Evolutionary conservation across 2,329 filamentous ascomycete species (phyloP).

Genomic region (Lasiodiplodia citricola): DNA sequence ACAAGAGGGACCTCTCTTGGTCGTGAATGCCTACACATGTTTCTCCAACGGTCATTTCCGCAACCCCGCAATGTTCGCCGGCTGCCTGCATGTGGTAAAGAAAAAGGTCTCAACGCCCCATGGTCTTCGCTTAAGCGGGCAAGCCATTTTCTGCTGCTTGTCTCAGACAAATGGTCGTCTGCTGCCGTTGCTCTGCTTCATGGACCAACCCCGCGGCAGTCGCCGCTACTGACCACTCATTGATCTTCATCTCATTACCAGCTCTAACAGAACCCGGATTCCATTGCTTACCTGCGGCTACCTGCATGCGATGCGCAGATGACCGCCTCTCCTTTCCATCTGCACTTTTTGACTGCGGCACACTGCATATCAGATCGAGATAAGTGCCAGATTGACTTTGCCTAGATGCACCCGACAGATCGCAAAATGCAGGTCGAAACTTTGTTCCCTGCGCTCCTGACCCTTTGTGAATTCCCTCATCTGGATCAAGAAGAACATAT

Average conservation of each 20-base stretch:
- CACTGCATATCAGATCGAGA: slow-evolving; percentile 14
- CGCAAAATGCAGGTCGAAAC: slow-evolving; percentile 1
- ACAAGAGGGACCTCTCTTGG: not conserved
- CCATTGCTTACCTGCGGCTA: not conserved
- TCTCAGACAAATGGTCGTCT: not conserved
- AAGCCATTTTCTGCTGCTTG: not conserved
- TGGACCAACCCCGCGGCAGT: not conserved
- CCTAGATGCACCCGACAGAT: not conserved
- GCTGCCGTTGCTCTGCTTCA: not conserved
- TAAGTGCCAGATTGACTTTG: not conserved
- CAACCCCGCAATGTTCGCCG: slow-evolving; percentile 3
- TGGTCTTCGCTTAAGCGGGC: not conserved
- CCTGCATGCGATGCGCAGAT: slow-evolving; percentile 9
- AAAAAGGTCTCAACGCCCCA: not conserved
- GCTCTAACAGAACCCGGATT: slow-evolving; percentile 4
- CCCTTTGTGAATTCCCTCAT: not conserved
- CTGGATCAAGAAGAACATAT: not conserved
- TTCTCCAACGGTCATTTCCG: not conserved
- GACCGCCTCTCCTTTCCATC: not conserved
- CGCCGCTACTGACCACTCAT: not conserved
- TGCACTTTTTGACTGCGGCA: slow-evolving; percentile 1
- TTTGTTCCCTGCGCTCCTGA: not conserved
- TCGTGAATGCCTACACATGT: slow-evolving; percentile 1
- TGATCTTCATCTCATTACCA: slow-evolving; percentile 2
- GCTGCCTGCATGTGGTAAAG: slow-evolving; percentile 1